phyloP scores from a whole-genome alignment of 805 yeast genomes.

The Saccharomycopsis fibuligera region DNA sequence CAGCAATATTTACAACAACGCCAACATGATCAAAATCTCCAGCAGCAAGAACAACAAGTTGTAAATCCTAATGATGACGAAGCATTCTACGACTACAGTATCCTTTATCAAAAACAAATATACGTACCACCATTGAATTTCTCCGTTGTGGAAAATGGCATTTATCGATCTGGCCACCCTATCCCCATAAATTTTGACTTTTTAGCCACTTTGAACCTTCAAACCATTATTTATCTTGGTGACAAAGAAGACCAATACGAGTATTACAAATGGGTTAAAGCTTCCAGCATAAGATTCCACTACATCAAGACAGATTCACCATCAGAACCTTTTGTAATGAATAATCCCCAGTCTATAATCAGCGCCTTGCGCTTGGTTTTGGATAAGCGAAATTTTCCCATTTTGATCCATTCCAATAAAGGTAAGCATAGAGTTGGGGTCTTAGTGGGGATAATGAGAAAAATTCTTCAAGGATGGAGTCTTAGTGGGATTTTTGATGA shows the following conservation, averaged over 20 bases:
- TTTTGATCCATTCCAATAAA: slow-evolving; percentile 86
- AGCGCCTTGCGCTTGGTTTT: slow-evolving; percentile 50
- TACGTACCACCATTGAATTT: slow-evolving; percentile 90
- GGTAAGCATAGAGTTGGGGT: slow-evolving; percentile 98
- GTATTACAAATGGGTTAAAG: slow-evolving; percentile 62
- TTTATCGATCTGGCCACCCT: slow-evolving; percentile 92
- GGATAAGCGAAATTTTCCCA: slow-evolving; percentile 72
- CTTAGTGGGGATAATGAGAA: slow-evolving; percentile 84
- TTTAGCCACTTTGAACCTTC: slow-evolving; percentile 57
- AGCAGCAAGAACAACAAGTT: not conserved
- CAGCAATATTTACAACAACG: not conserved
- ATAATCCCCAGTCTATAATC: slow-evolving; percentile 49
- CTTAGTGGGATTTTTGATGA: slow-evolving; percentile 90
- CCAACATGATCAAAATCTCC: not conserved
- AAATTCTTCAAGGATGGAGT: slow-evolving; percentile 87
- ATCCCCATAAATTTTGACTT: slow-evolving; percentile 81
- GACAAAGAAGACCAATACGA: slow-evolving; percentile 64
- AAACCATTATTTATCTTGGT: slow-evolving; percentile 77
- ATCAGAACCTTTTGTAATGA: slow-evolving; percentile 64
- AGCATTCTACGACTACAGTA: slow-evolving; percentile 2
- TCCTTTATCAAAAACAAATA: slow-evolving; percentile 13
- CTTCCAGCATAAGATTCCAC: slow-evolving; percentile 47
- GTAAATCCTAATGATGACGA: not conserved
- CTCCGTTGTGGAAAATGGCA: slow-evolving; percentile 77
- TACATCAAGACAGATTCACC: slow-evolving; percentile 63